A percentile compares a stretch with the other conserved stretches of the same genome.
phyloP scores from a whole-genome alignment of 495 filamentous ascomycete genomes.

The Trichoderma gamsii region DNA sequence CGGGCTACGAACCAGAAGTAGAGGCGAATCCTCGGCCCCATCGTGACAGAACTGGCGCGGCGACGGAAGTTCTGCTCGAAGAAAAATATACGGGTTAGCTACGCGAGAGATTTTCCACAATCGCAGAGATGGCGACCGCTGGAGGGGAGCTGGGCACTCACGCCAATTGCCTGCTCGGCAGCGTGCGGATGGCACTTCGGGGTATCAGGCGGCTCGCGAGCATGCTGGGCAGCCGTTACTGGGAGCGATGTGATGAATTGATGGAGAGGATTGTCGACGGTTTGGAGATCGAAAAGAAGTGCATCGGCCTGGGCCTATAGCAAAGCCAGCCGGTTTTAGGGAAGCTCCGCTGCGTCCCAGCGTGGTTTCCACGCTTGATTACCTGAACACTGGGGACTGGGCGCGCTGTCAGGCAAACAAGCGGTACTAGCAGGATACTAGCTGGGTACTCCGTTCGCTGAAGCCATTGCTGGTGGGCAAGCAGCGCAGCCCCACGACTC shows the following conservation, averaged over 20 bases:
- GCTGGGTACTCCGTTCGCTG: not conserved
- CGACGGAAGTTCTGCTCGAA: not conserved
- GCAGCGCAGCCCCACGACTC: not conserved
- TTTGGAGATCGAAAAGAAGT: slow-evolving; percentile 1
- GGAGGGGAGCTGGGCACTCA: slow-evolving; percentile 30
- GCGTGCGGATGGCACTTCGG: slow-evolving; percentile 59
- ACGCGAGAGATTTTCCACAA: slow-evolving; percentile 14
- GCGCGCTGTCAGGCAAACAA: not conserved
- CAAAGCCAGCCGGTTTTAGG: not conserved
- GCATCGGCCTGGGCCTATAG: not conserved
- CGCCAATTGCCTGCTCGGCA: slow-evolving; percentile 49
- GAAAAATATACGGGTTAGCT: slow-evolving; percentile 12
- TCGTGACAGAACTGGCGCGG: slow-evolving; percentile 1
- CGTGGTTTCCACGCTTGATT: not conserved
- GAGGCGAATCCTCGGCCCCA: slow-evolving; percentile 17
- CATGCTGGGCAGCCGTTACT: slow-evolving; percentile 43
- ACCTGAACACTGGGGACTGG: not conserved
- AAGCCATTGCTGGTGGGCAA: not conserved
- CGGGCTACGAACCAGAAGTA: slow-evolving; percentile 16
- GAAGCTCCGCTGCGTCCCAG: not conserved
- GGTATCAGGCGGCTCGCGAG: slow-evolving; percentile 64
- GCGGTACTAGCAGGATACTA: not conserved
- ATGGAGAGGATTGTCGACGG: not conserved
- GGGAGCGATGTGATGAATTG: not conserved
- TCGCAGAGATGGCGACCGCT: not conserved